A percentile compares a stretch with the other conserved stretches of the same genome.
These are phyloP conservation scores for Ceriops decandra DNA, from an alignment of 345 rosid genomes.

Conservation along the genomic window DNA sequence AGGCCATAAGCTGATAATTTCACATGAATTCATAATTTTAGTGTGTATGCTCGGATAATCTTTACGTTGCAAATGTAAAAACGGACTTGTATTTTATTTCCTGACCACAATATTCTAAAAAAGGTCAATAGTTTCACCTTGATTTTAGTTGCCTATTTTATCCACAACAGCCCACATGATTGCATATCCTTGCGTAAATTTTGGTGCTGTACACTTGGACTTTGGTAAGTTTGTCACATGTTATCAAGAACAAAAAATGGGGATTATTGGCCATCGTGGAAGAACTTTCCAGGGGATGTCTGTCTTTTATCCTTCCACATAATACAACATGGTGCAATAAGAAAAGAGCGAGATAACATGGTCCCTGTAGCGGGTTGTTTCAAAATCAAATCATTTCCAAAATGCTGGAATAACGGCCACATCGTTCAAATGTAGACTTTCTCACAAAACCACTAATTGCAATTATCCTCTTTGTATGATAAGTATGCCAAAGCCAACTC, in stretches of 20 bases:
- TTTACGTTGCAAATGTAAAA: too few species aligned
- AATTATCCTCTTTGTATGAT: constrained; percentile 9
- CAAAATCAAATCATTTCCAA: constrained; percentile 8
- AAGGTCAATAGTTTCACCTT: too few species aligned
- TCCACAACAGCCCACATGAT: not conserved
- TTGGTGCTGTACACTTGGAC: constrained; percentile 6
- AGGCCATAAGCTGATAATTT: too few species aligned
- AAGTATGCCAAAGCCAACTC: constrained; percentile 11
- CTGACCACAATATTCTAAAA: too few species aligned
- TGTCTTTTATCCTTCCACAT: too few species aligned
- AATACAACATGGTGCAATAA: not conserved
- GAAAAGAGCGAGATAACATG: not conserved
- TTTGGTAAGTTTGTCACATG: constrained; percentile 22
- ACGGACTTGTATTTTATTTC: too few species aligned
- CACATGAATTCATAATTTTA: too few species aligned
- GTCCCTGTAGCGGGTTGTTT: not conserved
- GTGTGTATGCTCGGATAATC: too few species aligned
- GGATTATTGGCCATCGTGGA: constrained; percentile 11
- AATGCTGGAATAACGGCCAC: constrained; percentile 9
- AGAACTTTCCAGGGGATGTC: not conserved
- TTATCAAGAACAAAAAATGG: constrained; percentile 6
- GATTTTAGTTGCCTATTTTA: too few species aligned
- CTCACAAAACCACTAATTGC: not conserved
- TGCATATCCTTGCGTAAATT: not conserved
- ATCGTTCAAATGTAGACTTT: not conserved